Evolutionary conservation across 2,329 filamentous ascomycete species (phyloP).

Genomic region (Acarospora socialis): DNA sequence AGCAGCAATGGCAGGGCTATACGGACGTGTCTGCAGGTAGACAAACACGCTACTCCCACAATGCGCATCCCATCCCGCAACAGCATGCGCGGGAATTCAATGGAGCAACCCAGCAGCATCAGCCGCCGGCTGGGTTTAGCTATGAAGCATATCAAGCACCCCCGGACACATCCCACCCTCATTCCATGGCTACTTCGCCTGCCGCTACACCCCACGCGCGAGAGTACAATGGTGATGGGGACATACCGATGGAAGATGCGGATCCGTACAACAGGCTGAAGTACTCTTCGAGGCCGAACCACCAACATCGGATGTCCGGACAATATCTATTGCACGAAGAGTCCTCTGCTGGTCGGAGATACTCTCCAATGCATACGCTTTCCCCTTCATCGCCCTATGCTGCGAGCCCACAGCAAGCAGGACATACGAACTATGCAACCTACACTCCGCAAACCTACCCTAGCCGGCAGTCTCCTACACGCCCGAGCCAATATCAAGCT

Average conservation of each 20-base stretch:
- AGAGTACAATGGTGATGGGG: slow-evolving; percentile 53
- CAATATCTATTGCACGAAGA: slow-evolving; percentile 61
- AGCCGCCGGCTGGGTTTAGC: slow-evolving; percentile 47
- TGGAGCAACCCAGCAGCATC: slow-evolving; percentile 29
- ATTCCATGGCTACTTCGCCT: slow-evolving; percentile 45
- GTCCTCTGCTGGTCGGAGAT: slow-evolving; percentile 74
- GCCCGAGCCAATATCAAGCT: slow-evolving; percentile 44
- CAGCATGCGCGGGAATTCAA: slow-evolving; percentile 35
- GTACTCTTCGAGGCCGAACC: slow-evolving; percentile 66
- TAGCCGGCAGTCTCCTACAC: slow-evolving; percentile 64
- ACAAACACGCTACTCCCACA: slow-evolving; percentile 47
- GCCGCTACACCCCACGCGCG: slow-evolving; percentile 45
- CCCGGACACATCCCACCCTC: slow-evolving; percentile 27
- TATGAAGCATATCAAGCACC: slow-evolving; percentile 52
- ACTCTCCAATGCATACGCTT: slow-evolving; percentile 87
- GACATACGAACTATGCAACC: slow-evolving; percentile 31
- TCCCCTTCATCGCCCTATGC: slow-evolving; percentile 70
- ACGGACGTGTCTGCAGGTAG: slow-evolving; percentile 45
- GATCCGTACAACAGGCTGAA: slow-evolving; percentile 78
- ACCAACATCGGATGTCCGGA: slow-evolving; percentile 62
- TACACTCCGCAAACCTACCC: slow-evolving; percentile 42
- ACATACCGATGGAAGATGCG: slow-evolving; percentile 76
- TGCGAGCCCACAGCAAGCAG: slow-evolving; percentile 42
- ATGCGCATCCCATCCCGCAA: slow-evolving; percentile 34
- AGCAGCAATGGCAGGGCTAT: slow-evolving; percentile 54